phyloP scores from a whole-genome alignment of 2,329 filamentous ascomycete genomes.

The Fusarium sp. region DNA sequence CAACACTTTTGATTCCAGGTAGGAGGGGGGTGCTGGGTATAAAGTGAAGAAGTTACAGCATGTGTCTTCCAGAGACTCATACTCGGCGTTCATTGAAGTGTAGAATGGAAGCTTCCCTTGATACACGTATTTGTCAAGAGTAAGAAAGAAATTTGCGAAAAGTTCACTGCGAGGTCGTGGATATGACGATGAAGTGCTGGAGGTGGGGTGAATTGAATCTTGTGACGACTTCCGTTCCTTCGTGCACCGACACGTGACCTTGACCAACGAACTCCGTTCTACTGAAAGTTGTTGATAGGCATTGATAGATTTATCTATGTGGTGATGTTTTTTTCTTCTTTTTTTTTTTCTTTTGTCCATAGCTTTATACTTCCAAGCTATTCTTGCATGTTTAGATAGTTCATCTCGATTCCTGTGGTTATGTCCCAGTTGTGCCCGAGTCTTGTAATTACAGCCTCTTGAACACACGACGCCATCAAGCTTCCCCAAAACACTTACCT shows the following conservation, averaged over 20 bases:
- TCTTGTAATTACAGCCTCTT: background rate
- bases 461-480: background rate
- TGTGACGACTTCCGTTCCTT: slow-evolving; percentile 9
- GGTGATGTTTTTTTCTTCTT: background rate
- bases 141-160: background rate
- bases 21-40: background rate
- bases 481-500: background rate
- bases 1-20: background rate
- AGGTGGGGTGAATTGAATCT: slow-evolving; percentile 9
- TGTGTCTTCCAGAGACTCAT: background rate
- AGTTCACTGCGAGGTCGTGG: background rate
- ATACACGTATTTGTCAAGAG: background rate
- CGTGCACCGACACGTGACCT: slow-evolving; percentile 18
- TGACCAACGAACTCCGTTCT: background rate
- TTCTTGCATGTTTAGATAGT: background rate
- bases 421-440: background rate
- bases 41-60: background rate
- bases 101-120: background rate
- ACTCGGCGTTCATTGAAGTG: background rate
- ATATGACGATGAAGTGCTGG: background rate
- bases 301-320: background rate
- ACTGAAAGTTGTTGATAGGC: background rate
- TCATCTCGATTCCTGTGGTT: background rate
- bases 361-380: background rate
- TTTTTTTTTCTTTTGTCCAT: background rate